Conservation (phyloP, 176 grass and related monocot genomes). For the Metroxylon sagu region DNA sequence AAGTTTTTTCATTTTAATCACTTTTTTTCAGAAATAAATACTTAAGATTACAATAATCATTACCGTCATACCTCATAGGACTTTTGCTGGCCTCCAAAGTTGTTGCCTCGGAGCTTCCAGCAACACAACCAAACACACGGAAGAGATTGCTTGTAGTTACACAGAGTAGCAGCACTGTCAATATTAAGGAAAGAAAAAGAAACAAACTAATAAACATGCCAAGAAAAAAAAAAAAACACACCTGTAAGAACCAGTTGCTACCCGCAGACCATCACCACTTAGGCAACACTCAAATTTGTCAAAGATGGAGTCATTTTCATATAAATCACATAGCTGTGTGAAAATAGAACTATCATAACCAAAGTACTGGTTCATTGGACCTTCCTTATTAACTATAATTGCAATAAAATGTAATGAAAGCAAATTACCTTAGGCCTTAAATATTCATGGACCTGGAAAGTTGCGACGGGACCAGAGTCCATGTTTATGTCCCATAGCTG, state of each 20-base stretch:
- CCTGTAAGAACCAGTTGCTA: slow-evolving; percentile 97
- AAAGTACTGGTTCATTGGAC: too few relatives aligned
- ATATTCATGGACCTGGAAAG: slow-evolving; percentile 91
- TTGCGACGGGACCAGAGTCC: slow-evolving; percentile 81
- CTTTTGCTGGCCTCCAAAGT: slow-evolving; percentile 94
- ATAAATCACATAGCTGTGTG: slow-evolving; percentile 90
- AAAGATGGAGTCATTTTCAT: slow-evolving; percentile 97
- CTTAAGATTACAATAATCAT: too few relatives aligned
- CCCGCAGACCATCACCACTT: slow-evolving; percentile 78
- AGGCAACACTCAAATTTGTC: slow-evolving; percentile 98
- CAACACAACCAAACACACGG: slow-evolving; percentile 52
- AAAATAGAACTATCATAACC: slow-evolving; percentile 4
- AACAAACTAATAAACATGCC: too few relatives aligned
- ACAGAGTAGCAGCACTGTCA: slow-evolving; percentile 24
- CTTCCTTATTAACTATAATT: too few relatives aligned
- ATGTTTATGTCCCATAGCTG: slow-evolving; percentile 98
- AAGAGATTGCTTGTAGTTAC: slow-evolving; percentile 64
- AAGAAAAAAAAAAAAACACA: slow-evolving; percentile 2
- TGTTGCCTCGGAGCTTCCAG: slow-evolving; percentile 52
- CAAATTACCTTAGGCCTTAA: slow-evolving; percentile 87
- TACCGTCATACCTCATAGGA: slow-evolving; percentile 58
- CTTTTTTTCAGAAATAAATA: too few relatives aligned
- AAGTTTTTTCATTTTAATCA: too few relatives aligned
- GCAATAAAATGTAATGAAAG: background rate
- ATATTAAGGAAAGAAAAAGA: slow-evolving; percentile 2